A percentile compares a stretch with the other conserved stretches of the same genome.
Conservation (phyloP, 331 rosid species). For the Phaseolus coccineus region DNA sequence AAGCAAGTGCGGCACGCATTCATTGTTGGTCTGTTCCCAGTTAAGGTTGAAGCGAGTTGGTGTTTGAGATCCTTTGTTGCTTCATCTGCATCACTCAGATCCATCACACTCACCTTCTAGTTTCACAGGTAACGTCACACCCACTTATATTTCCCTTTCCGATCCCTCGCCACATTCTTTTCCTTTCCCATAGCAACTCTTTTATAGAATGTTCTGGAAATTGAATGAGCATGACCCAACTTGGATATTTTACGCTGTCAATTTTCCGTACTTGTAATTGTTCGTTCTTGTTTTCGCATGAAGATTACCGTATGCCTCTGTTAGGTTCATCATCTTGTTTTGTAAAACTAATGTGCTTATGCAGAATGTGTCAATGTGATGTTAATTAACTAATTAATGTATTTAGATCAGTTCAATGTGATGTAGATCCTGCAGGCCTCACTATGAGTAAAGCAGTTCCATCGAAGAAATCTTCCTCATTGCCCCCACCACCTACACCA, state of each 20-base stretch:
- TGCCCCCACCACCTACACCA: conserved; percentile 47
- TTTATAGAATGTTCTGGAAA: background rate
- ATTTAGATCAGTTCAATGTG: conserved; percentile 41
- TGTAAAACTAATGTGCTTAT: conserved; percentile 10
- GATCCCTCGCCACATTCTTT: conserved; percentile 6
- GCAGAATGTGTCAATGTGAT: conserved; percentile 17
- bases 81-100: conserved; percentile 15
- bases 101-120: conserved; percentile 6
- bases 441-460: conserved; percentile 65
- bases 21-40: background rate
- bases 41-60: conserved; percentile 9
- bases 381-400: conserved; percentile 5
- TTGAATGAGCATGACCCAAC: background rate
- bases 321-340: background rate
- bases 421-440: conserved; percentile 41
- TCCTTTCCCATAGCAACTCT: background rate
- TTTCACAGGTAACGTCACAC: conserved; percentile 36
- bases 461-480: conserved; percentile 57
- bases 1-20: background rate
- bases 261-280: background rate
- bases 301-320: background rate
- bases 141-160: background rate
- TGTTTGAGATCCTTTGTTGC: conserved; percentile 17
- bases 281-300: background rate
- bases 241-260: background rate